A percentile compares a stretch with the other conserved stretches of the same genome.
phyloP scores from a whole-genome alignment of 768 basidiomycete genomes.

The Chlorophyllum brunneum region DNA sequence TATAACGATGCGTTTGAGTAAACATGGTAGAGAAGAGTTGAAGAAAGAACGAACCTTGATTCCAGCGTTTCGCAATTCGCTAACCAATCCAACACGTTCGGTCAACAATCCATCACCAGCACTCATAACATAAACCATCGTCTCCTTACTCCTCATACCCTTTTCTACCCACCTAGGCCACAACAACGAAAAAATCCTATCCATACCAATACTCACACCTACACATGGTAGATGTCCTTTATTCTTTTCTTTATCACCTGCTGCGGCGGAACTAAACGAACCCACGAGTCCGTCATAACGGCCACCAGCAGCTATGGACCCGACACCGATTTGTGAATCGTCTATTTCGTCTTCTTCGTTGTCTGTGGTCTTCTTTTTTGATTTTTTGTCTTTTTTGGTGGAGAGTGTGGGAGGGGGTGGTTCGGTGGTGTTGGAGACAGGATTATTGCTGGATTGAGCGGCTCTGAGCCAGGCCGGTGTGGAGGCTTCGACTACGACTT shows the following conservation, averaged over 20 bases:
- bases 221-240: constrained; percentile 75
- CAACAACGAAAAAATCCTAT: constrained; percentile 87
- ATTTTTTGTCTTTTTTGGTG: constrained; percentile 24
- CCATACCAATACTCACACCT: constrained; percentile 89
- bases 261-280: constrained; percentile 81
- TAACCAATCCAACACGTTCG: constrained; percentile 79
- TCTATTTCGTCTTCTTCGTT: constrained; percentile 82
- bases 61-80: constrained; percentile 78
- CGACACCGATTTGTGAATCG: constrained; percentile 91
- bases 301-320: constrained; percentile 99
- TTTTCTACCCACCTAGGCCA: constrained; percentile 83
- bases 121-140: constrained; percentile 91
- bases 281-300: constrained; percentile 95
- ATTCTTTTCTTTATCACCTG: constrained; percentile 60
- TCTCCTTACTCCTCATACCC: constrained; percentile 81
- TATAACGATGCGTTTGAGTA: not conserved
- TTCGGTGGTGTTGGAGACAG: constrained; percentile 22
- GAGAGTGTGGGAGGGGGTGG: constrained; percentile 25
- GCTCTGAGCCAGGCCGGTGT: constrained; percentile 81
- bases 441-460: constrained; percentile 41
- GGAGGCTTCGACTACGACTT: constrained; percentile 90
- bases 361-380: constrained; percentile 43
- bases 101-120: constrained; percentile 85
- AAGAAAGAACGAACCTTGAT: constrained; percentile 62
- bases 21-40: not conserved